Evolutionary conservation across 345 rosid genomes (phyloP).

Genomic region (Eucalyptus dawsonii): DNA sequence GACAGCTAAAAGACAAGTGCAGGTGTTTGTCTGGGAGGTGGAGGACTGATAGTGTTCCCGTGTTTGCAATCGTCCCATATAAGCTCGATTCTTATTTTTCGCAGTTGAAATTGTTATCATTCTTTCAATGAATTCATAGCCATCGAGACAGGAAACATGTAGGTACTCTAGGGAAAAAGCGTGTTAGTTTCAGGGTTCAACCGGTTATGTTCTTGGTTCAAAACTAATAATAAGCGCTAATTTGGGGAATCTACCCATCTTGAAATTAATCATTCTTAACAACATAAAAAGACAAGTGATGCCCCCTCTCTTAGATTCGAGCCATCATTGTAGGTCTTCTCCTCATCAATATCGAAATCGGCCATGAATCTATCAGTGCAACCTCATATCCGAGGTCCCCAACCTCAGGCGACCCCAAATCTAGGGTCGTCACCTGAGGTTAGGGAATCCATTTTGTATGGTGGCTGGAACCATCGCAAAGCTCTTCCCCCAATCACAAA

Average conservation of each 20-base stretch:
- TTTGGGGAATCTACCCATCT: not conserved
- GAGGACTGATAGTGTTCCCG: not conserved
- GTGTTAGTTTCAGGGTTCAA: not conserved
- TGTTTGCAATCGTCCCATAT: not conserved
- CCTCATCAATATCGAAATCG: not conserved
- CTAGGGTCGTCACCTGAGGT: not conserved
- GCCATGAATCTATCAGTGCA: not conserved
- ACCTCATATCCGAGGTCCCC: not conserved
- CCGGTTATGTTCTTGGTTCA: not conserved
- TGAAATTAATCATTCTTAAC: not conserved
- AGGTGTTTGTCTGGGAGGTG: not conserved
- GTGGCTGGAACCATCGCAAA: not conserved
- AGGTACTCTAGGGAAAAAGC: not conserved
- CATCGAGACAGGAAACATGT: not conserved
- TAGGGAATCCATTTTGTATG: not conserved
- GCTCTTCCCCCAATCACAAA: not conserved
- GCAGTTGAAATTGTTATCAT: not conserved
- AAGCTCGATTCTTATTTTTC: not conserved
- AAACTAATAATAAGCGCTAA: not conserved
- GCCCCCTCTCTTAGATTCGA: not conserved
- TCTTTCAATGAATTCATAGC: not conserved
- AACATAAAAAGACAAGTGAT: not conserved
- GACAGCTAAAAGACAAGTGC: too few relatives aligned
- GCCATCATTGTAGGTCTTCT: not conserved
- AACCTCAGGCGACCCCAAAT: not conserved